Base-by-base conservation (phyloP, 2,329 filamentous ascomycete genomes). In the Fusarium sp. region DNA sequence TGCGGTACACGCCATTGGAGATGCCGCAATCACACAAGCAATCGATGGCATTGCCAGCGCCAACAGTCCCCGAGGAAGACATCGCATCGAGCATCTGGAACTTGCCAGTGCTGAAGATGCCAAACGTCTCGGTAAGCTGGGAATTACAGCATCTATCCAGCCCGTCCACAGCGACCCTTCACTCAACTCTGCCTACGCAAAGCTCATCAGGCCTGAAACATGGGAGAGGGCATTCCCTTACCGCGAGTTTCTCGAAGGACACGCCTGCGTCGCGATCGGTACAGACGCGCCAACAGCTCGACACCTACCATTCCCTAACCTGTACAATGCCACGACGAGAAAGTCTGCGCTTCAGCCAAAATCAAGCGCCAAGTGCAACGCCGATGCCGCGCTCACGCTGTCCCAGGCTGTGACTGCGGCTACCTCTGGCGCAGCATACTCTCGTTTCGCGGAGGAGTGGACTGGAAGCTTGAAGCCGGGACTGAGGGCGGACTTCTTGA, bases 71-170 rank as follows among this genome's bases (percentile, higher is more conserved):
- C 84, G 83, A 1, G 85, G 86, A 9, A 86, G 91, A 3, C 91
- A 91, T 60, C 86, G 91, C 18, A 90, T 93, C 73, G 91, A 93
- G 81, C 91, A 93, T 77, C 82, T 93, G 5, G 91, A 93, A 78
- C 84, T 93, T 33, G 85, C 90, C 0, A 85, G 85, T 0, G 83
- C 84, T 0, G 83, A 84, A 65, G 91, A 92, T 74, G 91, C 89
- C 1, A 82, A 77, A 3, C 83, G 90, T 1, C 85, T 93, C 1
- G 91, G 90, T 7, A 77, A 82, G 27, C 82, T 91, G 5, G 89
- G 90, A 58, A 91, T 93, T 81, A 90, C 88, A 1, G 89, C 89
- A 0, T 89, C 87, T 1, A 85, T 91, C 18, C 88, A 91, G 75
- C 87, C 89, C 0, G 89, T 90, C 0, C 89, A 91, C 71, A 84